Evolutionary conservation across 805 yeast species (phyloP).

Genomic region (Lipomyces japonicus): DNA sequence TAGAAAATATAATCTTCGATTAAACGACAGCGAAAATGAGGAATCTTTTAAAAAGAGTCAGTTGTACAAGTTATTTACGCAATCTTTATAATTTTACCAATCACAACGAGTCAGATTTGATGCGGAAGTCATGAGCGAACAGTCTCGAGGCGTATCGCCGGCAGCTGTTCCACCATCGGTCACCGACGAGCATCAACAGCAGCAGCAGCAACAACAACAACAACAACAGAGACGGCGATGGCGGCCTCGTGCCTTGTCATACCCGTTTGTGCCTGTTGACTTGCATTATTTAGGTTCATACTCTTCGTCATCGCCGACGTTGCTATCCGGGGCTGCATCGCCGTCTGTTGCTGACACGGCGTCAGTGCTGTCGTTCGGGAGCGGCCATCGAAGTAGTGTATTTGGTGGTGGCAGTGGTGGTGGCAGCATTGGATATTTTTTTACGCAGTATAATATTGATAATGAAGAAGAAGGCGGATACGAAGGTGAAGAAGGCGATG

Average conservation of each 20-base stretch:
- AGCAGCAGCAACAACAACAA: not conserved
- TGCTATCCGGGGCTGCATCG: constrained; percentile 8
- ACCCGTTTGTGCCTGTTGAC: constrained; percentile 21
- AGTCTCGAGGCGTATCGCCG: constrained; percentile 18
- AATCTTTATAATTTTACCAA: too few relatives aligned
- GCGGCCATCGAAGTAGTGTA: too few relatives aligned
- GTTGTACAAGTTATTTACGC: too few relatives aligned
- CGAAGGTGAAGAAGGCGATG: constrained; percentile 4
- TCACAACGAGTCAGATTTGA: too few relatives aligned
- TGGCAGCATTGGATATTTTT: not conserved
- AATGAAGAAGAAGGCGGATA: not conserved
- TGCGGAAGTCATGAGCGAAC: constrained; percentile 9
- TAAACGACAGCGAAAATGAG: too few relatives aligned
- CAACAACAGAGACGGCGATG: constrained; percentile 7
- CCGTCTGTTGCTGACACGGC: constrained; percentile 11
- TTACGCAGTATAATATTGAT: not conserved
- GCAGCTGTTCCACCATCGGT: too few relatives aligned
- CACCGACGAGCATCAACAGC: not conserved
- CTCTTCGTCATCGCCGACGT: constrained; percentile 9
- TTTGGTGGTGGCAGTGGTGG: constrained; percentile 7
- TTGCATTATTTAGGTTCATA: constrained; percentile 2
- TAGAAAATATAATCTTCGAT: too few relatives aligned
- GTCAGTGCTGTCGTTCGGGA: constrained; percentile 19
- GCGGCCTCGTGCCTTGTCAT: constrained; percentile 25
- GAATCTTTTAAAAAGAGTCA: too few relatives aligned